phyloP scores from a whole-genome alignment of 2,329 filamentous ascomycete genomes.

The Cladosporium sp. region DNA sequence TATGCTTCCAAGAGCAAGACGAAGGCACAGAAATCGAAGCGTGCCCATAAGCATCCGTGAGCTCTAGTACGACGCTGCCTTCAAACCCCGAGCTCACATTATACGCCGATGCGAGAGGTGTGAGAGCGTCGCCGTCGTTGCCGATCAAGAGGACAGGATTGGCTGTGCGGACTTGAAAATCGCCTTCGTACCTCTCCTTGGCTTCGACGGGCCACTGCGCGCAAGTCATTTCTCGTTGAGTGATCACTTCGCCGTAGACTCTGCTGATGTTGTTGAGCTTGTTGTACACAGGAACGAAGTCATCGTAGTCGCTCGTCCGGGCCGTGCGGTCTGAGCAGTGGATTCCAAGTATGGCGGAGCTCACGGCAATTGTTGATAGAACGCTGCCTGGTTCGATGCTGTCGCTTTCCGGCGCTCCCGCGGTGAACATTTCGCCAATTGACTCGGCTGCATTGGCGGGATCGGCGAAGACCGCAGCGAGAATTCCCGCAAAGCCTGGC shows the following conservation, averaged over 20 bases:
- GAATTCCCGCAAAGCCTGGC: constrained; percentile 40
- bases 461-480: constrained; percentile 35
- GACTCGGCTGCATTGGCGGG: constrained; percentile 29
- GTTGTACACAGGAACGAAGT: constrained; percentile 18
- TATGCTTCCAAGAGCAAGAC: constrained; percentile 27
- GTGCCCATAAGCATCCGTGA: too few relatives aligned
- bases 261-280: constrained; percentile 27
- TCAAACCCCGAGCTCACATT: constrained; percentile 40
- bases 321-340: constrained; percentile 35
- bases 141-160: constrained; percentile 55
- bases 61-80: constrained; percentile 40
- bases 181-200: constrained; percentile 19
- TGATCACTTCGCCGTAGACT: constrained; percentile 33
- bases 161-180: constrained; percentile 36
- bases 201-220: constrained; percentile 22
- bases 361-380: not conserved
- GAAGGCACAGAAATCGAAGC: constrained; percentile 23
- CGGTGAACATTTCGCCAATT: constrained; percentile 18
- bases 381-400: constrained; percentile 19
- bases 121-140: constrained; percentile 57
- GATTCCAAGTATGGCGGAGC: constrained; percentile 24
- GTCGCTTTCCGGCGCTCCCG: constrained; percentile 27
- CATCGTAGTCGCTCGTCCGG: constrained; percentile 22
- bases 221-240: constrained; percentile 32
- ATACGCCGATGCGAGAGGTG: constrained; percentile 47